Base-by-base conservation (phyloP, 1,139 yeast species). In the Spencermartinsiella ligniputridi region DNA sequence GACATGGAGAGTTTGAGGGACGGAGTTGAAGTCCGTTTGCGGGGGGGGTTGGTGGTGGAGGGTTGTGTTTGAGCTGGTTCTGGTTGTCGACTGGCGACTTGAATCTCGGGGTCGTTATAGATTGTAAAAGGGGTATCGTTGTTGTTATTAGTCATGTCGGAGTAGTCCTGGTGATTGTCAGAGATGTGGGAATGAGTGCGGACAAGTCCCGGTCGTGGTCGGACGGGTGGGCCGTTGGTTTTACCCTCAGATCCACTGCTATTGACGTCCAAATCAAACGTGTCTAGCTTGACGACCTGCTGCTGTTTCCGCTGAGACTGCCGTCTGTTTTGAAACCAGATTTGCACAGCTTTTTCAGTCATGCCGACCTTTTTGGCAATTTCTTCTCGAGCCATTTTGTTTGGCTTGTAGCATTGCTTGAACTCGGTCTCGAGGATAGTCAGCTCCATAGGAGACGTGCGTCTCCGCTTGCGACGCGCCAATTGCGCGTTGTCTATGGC, bases 331-430 rank as follows among this genome's bases (percentile, higher is more conserved):
- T 92, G 98, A 67, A 92, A 92, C 98, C 98, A 92, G 52, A 92
- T 88, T 68, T 92, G 97, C 24, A 92, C 95, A 1, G 97, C 95
- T 64, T 89, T 89, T 63, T 89, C 97, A n/a, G 92, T 78, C 97
- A 90, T 92, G 52, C 80, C 79, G 36, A 92, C 95, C 52, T 74
- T 78, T 29, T 69, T 66, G 13, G 97, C 95, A 54, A 92, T 85
- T 52, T 79, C 83, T 39, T 79, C 72, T 55, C 97, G 78, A 58
- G 84, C 75, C 41, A 75, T 68, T 63, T 83, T 83, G 62, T 84
- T 83, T 39, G 97, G 98, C 38, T 95, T 88, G 39, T 81, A 72
- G 45, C 95, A 90, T 42, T 70, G 61, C 47, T 75, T 74, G 60
- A 90, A 92, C 67, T 88, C 96, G 37, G 73, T 68, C 65, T 89